Base-by-base conservation (phyloP, 2,329 filamentous ascomycete genomes). In the Pseudogymnoascus sp. region DNA sequence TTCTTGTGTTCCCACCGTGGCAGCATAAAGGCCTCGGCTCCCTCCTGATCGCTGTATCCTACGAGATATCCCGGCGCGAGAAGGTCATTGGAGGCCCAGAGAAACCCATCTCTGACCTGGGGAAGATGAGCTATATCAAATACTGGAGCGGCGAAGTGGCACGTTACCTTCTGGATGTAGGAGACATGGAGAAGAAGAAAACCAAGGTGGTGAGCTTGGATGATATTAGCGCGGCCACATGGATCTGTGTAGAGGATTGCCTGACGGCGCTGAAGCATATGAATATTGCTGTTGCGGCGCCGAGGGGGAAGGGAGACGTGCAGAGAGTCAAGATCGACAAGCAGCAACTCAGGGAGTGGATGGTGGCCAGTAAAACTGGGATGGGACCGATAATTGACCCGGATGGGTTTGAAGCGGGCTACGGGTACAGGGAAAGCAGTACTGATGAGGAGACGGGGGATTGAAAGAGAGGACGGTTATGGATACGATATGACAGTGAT, bases 1-100 rank as follows among this genome's bases (percentile, higher is more conserved):
- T 99, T 69, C 81, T 97, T 6, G 84, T 97, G 15, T 97, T 97
- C 72, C 95, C 95, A 1, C 95, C 95, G 0, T 97, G 93, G 86
- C 93, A 97, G 76, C 88, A 89, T 67, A 92, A 91, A 68, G 92
- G 93, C 1, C 82, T 97, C 0, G 95, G 95, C 0, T 87, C 91
- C 61, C 78, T 97, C 60, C 81, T 99, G 33, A 97, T 99, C 86
- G 92, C 91, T 4, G 86, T 95, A 2, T 96, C 90, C 38, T 99
- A 99, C 75, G 93, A 95, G 74, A 88, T 99, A 56, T 93, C 92
- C 19, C 85, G 87, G 59, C 84, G 90, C 63, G 93, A 97, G 72
- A 87, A 87, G 6, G 81, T 93, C 46, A 82, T 97, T 29, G 95
- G 95, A 37, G 93, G 95, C 0, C 95, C 95, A 0, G 95, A 99